These are phyloP conservation scores for Colletotrichum tropicicola DNA, from an alignment of 2,329 filamentous ascomycete genomes.

Conservation along the genomic window DNA sequence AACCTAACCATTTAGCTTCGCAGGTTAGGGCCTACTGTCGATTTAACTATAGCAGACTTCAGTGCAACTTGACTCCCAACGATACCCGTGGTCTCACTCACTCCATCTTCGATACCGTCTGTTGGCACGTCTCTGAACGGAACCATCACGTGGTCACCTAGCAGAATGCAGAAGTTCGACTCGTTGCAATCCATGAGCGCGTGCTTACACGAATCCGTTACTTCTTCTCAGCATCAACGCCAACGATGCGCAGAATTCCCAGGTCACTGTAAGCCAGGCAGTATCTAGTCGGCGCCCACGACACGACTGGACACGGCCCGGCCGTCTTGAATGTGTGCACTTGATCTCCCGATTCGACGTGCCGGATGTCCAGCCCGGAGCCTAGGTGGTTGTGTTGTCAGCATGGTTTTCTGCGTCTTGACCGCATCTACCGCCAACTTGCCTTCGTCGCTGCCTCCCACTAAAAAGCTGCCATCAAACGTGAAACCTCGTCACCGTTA, in stretches of 20 bases:
- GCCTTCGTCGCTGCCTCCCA: conserved; percentile 79
- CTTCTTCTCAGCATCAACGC: conserved; percentile 60
- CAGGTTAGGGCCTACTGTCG: too few species aligned
- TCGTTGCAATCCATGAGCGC: not conserved
- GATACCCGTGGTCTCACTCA: too few species aligned
- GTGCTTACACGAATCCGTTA: conserved; percentile 30
- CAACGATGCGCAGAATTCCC: conserved; percentile 74
- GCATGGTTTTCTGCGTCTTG: not conserved
- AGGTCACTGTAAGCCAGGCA: conserved; percentile 78
- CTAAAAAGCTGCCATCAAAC: conserved; percentile 80
- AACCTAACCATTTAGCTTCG: too few species aligned
- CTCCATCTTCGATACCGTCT: too few species aligned
- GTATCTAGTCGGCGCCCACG: conserved; percentile 81
- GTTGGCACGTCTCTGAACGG: too few species aligned
- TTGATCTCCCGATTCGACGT: conserved; percentile 78
- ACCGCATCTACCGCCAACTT: conserved; percentile 32
- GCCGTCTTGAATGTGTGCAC: conserved; percentile 77
- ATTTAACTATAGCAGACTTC: too few species aligned
- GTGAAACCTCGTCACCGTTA: conserved; percentile 66
- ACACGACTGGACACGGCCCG: conserved; percentile 71
- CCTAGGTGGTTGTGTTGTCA: conserved; percentile 48
- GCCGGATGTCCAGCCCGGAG: conserved; percentile 73
- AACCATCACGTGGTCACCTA: not conserved
- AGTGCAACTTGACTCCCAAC: too few species aligned
- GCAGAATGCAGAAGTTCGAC: not conserved